These are phyloP conservation scores for Phlyctochytrium bullatum DNA, from an alignment of 192 early-diverging fungal genomes.

Conservation along the genomic window DNA sequence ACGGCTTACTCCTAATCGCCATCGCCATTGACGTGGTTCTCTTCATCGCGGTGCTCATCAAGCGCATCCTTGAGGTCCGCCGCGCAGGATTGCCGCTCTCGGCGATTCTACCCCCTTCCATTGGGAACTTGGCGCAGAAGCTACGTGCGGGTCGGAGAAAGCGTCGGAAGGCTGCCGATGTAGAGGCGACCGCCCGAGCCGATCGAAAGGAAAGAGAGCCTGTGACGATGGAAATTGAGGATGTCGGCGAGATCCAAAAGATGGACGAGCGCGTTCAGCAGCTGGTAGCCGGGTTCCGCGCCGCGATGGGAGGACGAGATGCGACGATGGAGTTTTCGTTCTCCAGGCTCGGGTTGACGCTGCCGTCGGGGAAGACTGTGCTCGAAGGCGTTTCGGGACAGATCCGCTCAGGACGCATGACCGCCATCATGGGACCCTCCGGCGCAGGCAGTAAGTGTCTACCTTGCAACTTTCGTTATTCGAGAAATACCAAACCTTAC, in stretches of 20 bases:
- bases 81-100: neutral
- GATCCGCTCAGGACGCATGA: constrained; percentile 69
- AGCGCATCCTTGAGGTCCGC: neutral
- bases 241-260: neutral
- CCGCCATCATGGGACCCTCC: constrained; percentile 92
- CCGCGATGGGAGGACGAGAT: neutral
- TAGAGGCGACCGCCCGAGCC: too few relatives aligned
- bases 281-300: too few relatives aligned
- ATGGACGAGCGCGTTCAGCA: neutral
- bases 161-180: neutral
- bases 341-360: constrained; percentile 33
- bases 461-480: neutral
- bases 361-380: constrained; percentile 45
- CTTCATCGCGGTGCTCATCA: neutral
- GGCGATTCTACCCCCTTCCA: neutral
- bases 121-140: too few relatives aligned
- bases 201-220: neutral
- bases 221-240: neutral
- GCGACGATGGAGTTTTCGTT: constrained; percentile 36
- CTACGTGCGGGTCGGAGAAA: too few relatives aligned
- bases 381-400: constrained; percentile 26
- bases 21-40: constrained; percentile 24
- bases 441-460: constrained; percentile 64
- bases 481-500: neutral
- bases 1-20: constrained; percentile 18